These are phyloP conservation scores for Cylindricascospora bacillispora DNA, from an alignment of 1,139 yeast species.

Conservation along the genomic window DNA sequence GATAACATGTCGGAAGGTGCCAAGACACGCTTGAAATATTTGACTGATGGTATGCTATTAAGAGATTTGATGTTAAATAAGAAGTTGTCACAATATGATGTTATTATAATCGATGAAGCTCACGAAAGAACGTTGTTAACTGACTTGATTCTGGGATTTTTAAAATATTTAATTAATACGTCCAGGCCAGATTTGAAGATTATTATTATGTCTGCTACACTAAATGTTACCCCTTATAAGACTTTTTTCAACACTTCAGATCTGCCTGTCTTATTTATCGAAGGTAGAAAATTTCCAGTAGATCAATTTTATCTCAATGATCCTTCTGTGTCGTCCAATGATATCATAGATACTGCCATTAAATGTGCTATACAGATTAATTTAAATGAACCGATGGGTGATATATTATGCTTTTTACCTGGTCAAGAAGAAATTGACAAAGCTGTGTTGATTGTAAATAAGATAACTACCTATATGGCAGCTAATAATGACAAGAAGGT, in stretches of 20 bases:
- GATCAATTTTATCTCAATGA: slow-evolving; percentile 48
- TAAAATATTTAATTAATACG: slow-evolving; percentile 49
- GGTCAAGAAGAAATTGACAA: slow-evolving; percentile 97
- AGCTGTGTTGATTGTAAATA: slow-evolving; percentile 49
- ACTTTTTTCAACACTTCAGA: slow-evolving; percentile 55
- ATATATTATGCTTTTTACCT: slow-evolving; percentile 76
- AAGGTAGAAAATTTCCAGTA: slow-evolving; percentile 85
- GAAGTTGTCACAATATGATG: slow-evolving; percentile 48
- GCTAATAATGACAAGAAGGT: slow-evolving; percentile 15
- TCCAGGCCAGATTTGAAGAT: slow-evolving; percentile 39
- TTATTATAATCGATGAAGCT: slow-evolving; percentile 89
- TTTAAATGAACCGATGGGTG: slow-evolving; percentile 71
- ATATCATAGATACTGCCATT: slow-evolving; percentile 69
- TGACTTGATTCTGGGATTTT: slow-evolving; percentile 78
- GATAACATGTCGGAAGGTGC: slow-evolving; percentile 37
- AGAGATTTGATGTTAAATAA: slow-evolving; percentile 80
- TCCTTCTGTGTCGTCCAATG: slow-evolving; percentile 52
- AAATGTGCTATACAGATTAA: slow-evolving; percentile 70
- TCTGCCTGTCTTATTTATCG: slow-evolving; percentile 60
- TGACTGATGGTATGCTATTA: slow-evolving; percentile 95
- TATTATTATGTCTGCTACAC: slow-evolving; percentile 82
- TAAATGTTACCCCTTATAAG: slow-evolving; percentile 85
- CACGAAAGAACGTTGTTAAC: slow-evolving; percentile 93
- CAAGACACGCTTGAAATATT: slow-evolving; percentile 61
- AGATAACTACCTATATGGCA: slow-evolving; percentile 54